Conservation (phyloP, 2,329 filamentous ascomycete genomes). For the Penicillium sp. region DNA sequence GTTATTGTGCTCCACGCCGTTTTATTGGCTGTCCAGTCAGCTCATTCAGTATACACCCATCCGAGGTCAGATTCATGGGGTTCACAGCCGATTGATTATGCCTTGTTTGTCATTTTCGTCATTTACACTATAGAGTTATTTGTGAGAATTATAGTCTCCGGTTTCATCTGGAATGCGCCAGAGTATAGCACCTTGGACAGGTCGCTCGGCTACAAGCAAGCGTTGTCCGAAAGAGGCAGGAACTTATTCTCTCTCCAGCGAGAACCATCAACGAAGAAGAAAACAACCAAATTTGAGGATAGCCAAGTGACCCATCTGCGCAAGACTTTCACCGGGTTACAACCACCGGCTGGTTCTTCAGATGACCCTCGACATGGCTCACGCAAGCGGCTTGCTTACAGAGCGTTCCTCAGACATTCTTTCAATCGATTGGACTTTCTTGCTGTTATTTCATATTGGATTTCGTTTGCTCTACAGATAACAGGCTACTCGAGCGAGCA, state of each 20-base stretch:
- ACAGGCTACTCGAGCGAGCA: constrained; percentile 63
- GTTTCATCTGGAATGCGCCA: constrained; percentile 81
- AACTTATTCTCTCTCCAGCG: constrained; percentile 78
- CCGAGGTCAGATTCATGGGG: constrained; percentile 64
- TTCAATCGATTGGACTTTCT: constrained; percentile 96
- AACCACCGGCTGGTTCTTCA: constrained; percentile 59
- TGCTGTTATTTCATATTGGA: constrained; percentile 93
- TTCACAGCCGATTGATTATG: constrained; percentile 64
- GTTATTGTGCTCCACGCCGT: constrained; percentile 86
- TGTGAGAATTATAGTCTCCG: constrained; percentile 85
- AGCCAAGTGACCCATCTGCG: constrained; percentile 60
- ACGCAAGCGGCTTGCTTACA: constrained; percentile 77
- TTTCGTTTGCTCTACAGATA: constrained; percentile 72
- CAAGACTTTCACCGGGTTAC: constrained; percentile 66
- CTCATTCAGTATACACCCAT: constrained; percentile 63
- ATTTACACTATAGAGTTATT: constrained; percentile 85
- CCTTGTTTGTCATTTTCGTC: constrained; percentile 75
- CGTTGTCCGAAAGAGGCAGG: constrained; percentile 70
- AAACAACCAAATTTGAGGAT: constrained; percentile 38
- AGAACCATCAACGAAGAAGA: constrained; percentile 60
- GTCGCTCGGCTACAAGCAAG: constrained; percentile 67
- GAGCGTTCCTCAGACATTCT: constrained; percentile 88
- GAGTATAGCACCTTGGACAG: constrained; percentile 91
- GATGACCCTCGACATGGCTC: constrained; percentile 71
- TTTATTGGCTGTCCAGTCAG: constrained; percentile 80